Evolutionary conservation across 768 basidiomycete genomes (phyloP).

Genomic region (Myochromella boudieri): DNA sequence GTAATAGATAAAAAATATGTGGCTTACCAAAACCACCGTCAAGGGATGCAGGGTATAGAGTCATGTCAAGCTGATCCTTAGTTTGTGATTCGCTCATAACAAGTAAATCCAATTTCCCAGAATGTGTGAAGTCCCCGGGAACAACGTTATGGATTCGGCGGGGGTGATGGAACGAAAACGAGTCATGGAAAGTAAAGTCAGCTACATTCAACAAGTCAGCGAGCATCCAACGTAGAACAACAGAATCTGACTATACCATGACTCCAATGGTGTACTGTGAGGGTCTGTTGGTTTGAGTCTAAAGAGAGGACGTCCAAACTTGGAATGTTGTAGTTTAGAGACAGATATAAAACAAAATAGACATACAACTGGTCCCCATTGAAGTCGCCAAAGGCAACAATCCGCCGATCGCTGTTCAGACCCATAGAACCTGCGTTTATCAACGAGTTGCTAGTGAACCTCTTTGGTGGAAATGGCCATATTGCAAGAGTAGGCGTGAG

Average conservation of each 20-base stretch:
- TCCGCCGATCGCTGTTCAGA: constrained; percentile 64
- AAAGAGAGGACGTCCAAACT: constrained; percentile 85
- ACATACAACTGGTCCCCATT: constrained; percentile 94
- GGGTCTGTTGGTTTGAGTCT: constrained; percentile 68
- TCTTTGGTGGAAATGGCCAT: constrained; percentile 90
- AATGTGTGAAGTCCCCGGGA: constrained; percentile 91
- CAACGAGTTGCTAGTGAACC: constrained; percentile 80
- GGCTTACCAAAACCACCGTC: constrained; percentile 66
- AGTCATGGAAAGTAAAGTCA: constrained; percentile 52
- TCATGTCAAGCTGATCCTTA: constrained; percentile 58
- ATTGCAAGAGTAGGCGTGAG: constrained; percentile 13
- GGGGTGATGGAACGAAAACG: constrained; percentile 54
- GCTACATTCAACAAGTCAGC: constrained; percentile 36
- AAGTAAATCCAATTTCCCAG: constrained; percentile 87
- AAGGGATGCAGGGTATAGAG: constrained; percentile 65
- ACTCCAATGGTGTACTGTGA: constrained; percentile 82
- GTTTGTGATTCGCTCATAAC: constrained; percentile 71
- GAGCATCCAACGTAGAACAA: not conserved
- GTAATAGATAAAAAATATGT: too few species aligned
- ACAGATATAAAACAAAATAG: not conserved
- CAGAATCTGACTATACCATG: constrained; percentile 53
- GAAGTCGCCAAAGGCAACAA: constrained; percentile 93
- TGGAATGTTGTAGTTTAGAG: constrained; percentile 4
- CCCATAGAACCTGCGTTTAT: constrained; percentile 81
- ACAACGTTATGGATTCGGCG: constrained; percentile 74